Evolutionary conservation across 768 basidiomycete species (phyloP).

Genomic region (Collybia mongolica): DNA sequence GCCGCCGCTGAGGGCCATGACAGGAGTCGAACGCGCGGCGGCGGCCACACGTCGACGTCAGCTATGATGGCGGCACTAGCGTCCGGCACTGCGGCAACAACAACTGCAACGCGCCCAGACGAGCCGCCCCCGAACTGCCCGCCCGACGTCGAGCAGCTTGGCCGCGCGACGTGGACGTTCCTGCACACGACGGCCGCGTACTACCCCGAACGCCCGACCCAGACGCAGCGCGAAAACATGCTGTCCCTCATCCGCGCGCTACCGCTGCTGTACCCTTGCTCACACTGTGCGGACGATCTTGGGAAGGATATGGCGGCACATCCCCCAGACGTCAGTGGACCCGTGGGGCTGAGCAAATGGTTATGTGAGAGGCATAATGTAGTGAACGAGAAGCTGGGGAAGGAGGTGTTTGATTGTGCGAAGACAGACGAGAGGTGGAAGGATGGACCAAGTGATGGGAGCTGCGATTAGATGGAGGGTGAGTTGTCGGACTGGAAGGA

Average conservation of each 20-base stretch:
- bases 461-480: slow-evolving; percentile 63
- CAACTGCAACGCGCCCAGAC: slow-evolving; percentile 25
- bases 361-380: slow-evolving; percentile 92
- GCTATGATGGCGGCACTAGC: slow-evolving; percentile 27
- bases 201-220: slow-evolving; percentile 82
- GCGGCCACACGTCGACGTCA: slow-evolving; percentile 13
- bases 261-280: slow-evolving; percentile 86
- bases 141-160: slow-evolving; percentile 86
- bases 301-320: slow-evolving; percentile 61
- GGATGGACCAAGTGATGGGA: slow-evolving; percentile 85
- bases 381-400: slow-evolving; percentile 86
- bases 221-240: slow-evolving; percentile 82
- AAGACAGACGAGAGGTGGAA: slow-evolving; percentile 89
- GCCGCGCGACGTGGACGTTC: slow-evolving; percentile 95
- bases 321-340: slow-evolving; percentile 79
- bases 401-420: slow-evolving; percentile 77
- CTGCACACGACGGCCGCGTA: slow-evolving; percentile 94
- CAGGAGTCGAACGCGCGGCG: slow-evolving; percentile 18
- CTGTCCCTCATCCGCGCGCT: slow-evolving; percentile 72
- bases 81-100: slow-evolving; percentile 16
- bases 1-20: slow-evolving; percentile 28
- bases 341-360: slow-evolving; percentile 74
- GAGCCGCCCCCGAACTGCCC: slow-evolving; percentile 72
- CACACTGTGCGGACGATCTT: slow-evolving; percentile 82
- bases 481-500: too few relatives aligned